Evolutionary conservation across 176 grass and related monocot species (phyloP).

Genomic region (Alloteropsis semialata): DNA sequence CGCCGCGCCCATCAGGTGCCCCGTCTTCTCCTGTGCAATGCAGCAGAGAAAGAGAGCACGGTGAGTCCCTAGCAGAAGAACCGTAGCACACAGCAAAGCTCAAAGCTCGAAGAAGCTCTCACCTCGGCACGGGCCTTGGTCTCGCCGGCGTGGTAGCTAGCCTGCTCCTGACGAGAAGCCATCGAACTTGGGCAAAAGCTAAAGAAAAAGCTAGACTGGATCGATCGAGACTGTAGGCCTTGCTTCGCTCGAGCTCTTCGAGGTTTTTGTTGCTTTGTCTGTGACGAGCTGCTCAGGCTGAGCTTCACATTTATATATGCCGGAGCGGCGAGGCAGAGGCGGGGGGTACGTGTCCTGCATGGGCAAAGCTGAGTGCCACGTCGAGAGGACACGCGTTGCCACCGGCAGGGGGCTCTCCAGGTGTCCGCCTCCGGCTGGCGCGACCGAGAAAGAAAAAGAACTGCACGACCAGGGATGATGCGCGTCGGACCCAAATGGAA

Average conservation of each 20-base stretch:
- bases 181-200: too few relatives aligned
- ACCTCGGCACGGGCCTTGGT: slow-evolving; percentile 61
- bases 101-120: too few relatives aligned
- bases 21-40: slow-evolving; percentile 32
- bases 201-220: neutral
- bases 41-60: neutral
- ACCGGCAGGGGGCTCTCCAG: neutral
- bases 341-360: slow-evolving; percentile 28
- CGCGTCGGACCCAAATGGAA: neutral
- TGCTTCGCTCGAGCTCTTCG: too few relatives aligned
- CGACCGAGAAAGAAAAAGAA: neutral
- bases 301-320: neutral
- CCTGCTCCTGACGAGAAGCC: slow-evolving; percentile 48
- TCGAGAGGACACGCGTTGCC: slow-evolving; percentile 32
- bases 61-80: neutral
- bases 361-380: slow-evolving; percentile 22
- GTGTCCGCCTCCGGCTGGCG: slow-evolving; percentile 3
- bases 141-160: slow-evolving; percentile 52
- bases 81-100: too few relatives aligned
- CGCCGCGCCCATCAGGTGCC: slow-evolving; percentile 13
- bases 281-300: neutral
- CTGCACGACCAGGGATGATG: neutral
- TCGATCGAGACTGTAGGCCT: neutral
- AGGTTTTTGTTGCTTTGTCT: neutral
- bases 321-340: neutral